Conservation (phyloP, 2,329 filamentous ascomycete genomes). For the Colletotrichum sp. region DNA sequence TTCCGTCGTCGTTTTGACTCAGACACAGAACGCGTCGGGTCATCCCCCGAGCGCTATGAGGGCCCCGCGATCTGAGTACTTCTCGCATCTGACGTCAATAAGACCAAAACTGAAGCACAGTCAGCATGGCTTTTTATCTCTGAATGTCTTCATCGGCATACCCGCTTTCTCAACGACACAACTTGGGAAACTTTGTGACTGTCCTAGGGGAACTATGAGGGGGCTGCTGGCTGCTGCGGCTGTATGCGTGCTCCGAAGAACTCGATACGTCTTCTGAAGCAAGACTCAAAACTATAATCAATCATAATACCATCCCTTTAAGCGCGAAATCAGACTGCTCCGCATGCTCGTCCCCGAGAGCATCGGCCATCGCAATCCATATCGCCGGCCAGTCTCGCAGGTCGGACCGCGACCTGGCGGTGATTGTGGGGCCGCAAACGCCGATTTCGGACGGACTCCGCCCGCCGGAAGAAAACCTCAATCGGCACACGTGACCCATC, state of each 20-base stretch:
- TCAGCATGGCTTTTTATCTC: not conserved
- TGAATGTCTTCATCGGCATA: not conserved
- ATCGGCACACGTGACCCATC: not conserved
- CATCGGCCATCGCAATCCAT: not conserved
- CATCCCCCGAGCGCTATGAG: not conserved
- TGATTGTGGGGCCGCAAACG: not conserved
- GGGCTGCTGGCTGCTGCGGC: not conserved
- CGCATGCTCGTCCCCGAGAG: not conserved
- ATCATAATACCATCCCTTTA: accelerated
- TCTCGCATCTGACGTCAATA: not conserved
- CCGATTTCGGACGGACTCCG: conserved; percentile 16
- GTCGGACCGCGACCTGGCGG: not conserved
- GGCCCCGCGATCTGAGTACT: not conserved
- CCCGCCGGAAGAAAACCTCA: conserved; percentile 8
- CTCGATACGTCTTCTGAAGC: accelerated
- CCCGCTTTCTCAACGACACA: not conserved
- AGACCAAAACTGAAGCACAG: not conserved
- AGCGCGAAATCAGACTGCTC: accelerated
- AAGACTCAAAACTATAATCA: accelerated
- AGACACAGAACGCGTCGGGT: not conserved
- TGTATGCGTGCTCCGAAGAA: not conserved
- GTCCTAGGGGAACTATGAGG: accelerated
- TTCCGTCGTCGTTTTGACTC: not conserved
- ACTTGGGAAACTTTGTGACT: accelerated
- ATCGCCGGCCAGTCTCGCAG: not conserved